Evolutionary conservation across 371 early-diverging fungal genomes (phyloP).

Genomic region (Syncephalastrum sp.): DNA sequence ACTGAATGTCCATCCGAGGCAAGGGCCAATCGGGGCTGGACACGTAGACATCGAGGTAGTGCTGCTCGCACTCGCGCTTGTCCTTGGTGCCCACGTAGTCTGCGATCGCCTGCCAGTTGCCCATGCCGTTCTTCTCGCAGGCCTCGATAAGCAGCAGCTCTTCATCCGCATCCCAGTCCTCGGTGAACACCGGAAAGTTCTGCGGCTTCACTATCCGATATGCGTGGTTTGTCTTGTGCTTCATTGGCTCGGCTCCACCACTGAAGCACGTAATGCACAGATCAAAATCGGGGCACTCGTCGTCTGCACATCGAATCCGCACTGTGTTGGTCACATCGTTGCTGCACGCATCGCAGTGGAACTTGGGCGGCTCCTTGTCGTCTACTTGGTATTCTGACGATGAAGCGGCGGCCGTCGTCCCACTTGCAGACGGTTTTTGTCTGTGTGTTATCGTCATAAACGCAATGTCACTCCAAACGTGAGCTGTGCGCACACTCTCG

Average conservation of each 20-base stretch:
- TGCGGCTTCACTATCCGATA: slow-evolving; percentile 89
- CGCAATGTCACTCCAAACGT: slow-evolving; percentile 4
- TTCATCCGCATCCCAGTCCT: slow-evolving; percentile 97
- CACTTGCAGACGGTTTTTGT: slow-evolving; percentile 34
- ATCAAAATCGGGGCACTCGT: slow-evolving; percentile 91
- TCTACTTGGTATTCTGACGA: slow-evolving; percentile 29
- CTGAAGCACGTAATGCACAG: slow-evolving; percentile 95
- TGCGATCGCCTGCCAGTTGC: slow-evolving; percentile 97
- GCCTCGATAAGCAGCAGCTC: slow-evolving; percentile 95
- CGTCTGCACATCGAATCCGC: slow-evolving; percentile 83
- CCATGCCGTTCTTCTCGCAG: slow-evolving; percentile 90
- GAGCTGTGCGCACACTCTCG: too few relatives aligned
- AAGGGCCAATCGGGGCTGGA: slow-evolving; percentile 75
- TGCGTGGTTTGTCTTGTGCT: slow-evolving; percentile 84
- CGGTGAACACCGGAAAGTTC: slow-evolving; percentile 83
- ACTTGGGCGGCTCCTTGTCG: slow-evolving; percentile 60
- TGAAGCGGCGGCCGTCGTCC: slow-evolving; percentile 19
- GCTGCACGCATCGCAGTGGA: slow-evolving; percentile 91
- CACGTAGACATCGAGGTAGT: slow-evolving; percentile 88
- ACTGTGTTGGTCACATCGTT: slow-evolving; percentile 87
- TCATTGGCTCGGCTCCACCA: slow-evolving; percentile 78
- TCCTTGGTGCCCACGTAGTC: slow-evolving; percentile 92
- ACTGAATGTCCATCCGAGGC: slow-evolving; percentile 61
- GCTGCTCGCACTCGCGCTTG: slow-evolving; percentile 84
- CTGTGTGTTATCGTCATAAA: slow-evolving; percentile 52